Evolutionary conservation across 495 filamentous ascomycete genomes (phyloP).

Genomic region (Thozetella sp.): DNA sequence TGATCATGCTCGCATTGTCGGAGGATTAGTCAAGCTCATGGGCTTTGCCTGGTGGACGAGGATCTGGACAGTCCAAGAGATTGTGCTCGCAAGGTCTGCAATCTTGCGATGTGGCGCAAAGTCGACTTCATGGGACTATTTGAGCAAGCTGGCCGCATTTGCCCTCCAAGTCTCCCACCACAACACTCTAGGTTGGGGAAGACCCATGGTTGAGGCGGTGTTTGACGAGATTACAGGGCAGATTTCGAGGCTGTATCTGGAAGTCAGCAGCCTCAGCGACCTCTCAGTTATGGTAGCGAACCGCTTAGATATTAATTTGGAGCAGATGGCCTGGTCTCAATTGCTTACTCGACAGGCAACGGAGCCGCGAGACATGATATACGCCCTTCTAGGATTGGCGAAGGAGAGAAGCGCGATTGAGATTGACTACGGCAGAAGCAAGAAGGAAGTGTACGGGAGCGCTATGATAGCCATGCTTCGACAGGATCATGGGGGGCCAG

Average conservation of each 20-base stretch:
- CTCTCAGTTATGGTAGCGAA: background rate
- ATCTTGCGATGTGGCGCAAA: background rate
- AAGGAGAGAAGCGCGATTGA: background rate
- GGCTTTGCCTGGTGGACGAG: background rate
- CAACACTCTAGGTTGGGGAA: background rate
- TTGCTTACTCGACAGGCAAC: background rate
- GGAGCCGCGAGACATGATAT: background rate
- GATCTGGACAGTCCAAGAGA: slow-evolving; percentile 9
- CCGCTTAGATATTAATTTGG: background rate
- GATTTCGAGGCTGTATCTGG: background rate
- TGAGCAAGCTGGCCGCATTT: background rate
- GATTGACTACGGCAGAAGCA: background rate
- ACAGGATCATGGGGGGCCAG: background rate
- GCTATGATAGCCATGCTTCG: background rate
- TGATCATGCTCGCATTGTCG: background rate
- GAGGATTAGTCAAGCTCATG: background rate
- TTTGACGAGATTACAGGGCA: background rate
- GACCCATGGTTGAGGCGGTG: background rate
- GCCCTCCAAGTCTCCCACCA: background rate
- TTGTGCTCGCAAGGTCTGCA: slow-evolving; percentile 2
- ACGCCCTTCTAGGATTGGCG: background rate
- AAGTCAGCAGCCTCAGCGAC: background rate
- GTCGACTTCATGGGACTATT: background rate
- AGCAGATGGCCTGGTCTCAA: background rate
- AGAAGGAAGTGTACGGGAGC: background rate